Conservation (phyloP, 2,329 filamentous ascomycete genomes). For the Trichophyton equinum region DNA sequence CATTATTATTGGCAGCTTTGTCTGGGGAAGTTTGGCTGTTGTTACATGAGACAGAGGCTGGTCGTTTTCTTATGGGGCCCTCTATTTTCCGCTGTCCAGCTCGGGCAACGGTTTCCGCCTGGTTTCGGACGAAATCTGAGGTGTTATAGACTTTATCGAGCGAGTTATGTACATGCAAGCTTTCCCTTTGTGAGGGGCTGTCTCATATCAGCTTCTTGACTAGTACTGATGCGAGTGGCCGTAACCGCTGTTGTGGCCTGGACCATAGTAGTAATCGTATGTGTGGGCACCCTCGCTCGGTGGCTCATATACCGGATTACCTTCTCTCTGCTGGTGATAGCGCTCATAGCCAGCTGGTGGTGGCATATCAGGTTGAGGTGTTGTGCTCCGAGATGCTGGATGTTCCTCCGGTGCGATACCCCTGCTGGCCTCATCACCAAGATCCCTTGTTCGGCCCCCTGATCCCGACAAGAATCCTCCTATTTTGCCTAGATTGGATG, state of each 20-base stretch:
- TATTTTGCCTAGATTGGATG: slow-evolving; percentile 27
- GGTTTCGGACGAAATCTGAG: neutral
- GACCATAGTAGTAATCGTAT: slow-evolving; percentile 14
- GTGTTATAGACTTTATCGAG: neutral
- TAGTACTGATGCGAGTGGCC: neutral
- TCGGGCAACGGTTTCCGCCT: neutral
- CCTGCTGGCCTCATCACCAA: slow-evolving; percentile 2
- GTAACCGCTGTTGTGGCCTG: slow-evolving; percentile 1
- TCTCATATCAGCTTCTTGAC: neutral
- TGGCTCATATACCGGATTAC: slow-evolving; percentile 12
- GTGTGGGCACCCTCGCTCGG: slow-evolving; percentile 15
- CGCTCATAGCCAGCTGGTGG: slow-evolving; percentile 15
- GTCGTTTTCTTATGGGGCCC: neutral
- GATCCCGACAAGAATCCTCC: slow-evolving; percentile 19
- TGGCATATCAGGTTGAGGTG: neutral
- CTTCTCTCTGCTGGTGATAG: slow-evolving; percentile 10
- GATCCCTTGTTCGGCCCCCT: neutral
- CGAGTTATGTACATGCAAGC: neutral
- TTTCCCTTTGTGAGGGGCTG: too few species aligned
- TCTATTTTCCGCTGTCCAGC: neutral
- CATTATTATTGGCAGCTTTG: too few species aligned
- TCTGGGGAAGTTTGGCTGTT: neutral
- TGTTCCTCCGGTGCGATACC: neutral
- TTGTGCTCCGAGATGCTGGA: neutral
- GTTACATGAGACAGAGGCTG: neutral